phyloP scores from a whole-genome alignment of 345 rosid species.

The Populus tremula region DNA sequence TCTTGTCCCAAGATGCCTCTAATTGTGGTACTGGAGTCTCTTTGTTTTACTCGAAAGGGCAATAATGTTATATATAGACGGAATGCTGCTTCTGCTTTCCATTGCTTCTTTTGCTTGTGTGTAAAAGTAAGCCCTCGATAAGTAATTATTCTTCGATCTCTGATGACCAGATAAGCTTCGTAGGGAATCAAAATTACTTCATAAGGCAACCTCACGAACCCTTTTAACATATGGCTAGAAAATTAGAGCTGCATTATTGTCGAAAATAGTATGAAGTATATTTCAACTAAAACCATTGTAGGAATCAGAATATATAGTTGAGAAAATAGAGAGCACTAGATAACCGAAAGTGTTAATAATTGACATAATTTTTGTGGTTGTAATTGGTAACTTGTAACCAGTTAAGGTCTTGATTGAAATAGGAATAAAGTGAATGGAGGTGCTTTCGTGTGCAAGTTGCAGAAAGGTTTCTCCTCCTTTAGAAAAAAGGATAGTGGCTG shows the following conservation, averaged over 20 bases:
- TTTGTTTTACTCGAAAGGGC: slow-evolving; percentile 12
- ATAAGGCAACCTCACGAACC: slow-evolving; percentile 6
- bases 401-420: slow-evolving; percentile 22
- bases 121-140: neutral
- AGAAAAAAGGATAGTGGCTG: slow-evolving; percentile 23
- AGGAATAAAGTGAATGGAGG: slow-evolving; percentile 36
- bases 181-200: slow-evolving; percentile 16
- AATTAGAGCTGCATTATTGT: neutral
- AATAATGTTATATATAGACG: slow-evolving; percentile 9
- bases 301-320: slow-evolving; percentile 22
- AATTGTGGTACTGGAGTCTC: slow-evolving; percentile 5
- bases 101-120: neutral
- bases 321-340: slow-evolving; percentile 14
- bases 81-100: slow-evolving; percentile 5
- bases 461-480: slow-evolving; percentile 21
- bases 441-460: slow-evolving; percentile 39
- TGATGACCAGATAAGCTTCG: slow-evolving; percentile 26
- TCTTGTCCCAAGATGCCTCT: slow-evolving; percentile 20
- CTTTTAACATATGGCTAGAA: neutral
- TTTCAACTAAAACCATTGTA: neutral
- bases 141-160: slow-evolving; percentile 11
- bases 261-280: neutral
- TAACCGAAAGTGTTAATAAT: slow-evolving; percentile 32
- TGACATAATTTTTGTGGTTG: slow-evolving; percentile 20
- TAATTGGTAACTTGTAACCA: neutral